phyloP scores from a whole-genome alignment of 2,329 filamentous ascomycete species.

The Paecilomyces variotii region DNA sequence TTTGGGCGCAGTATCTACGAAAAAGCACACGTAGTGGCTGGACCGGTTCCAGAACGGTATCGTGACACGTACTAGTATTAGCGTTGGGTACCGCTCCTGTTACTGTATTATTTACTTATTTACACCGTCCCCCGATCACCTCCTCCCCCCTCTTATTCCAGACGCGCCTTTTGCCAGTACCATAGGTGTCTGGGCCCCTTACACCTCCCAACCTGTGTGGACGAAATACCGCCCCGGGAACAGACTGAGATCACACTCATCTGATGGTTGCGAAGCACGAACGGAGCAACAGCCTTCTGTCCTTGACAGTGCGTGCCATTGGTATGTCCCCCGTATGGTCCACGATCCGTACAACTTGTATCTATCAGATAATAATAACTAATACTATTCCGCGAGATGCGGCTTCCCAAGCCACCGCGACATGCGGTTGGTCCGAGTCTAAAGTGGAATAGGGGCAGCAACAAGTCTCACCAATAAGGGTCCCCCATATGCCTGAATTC shows the following conservation, averaged over 20 bases:
- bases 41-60: neutral
- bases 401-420: neutral
- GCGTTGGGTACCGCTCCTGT: neutral
- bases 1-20: slow-evolving; percentile 15
- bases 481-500: slow-evolving; percentile 8
- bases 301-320: neutral
- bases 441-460: slow-evolving; percentile 4
- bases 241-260: neutral
- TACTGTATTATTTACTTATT: neutral
- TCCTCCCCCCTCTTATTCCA: neutral
- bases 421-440: neutral
- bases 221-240: too few relatives aligned
- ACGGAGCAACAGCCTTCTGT: neutral
- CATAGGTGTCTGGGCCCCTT: too few relatives aligned
- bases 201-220: too few relatives aligned
- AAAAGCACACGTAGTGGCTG: neutral
- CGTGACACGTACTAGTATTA: neutral
- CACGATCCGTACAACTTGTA: neutral
- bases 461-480: slow-evolving; percentile 6
- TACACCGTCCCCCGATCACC: neutral
- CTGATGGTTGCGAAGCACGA: neutral
- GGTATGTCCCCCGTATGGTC: neutral
- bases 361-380: neutral
- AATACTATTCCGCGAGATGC: neutral
- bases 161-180: neutral